Percentiles rank a stretch among this genome's conserved stretches.
Conservation (phyloP, 2,329 filamentous ascomycete genomes). For the Alternaria rosae region DNA sequence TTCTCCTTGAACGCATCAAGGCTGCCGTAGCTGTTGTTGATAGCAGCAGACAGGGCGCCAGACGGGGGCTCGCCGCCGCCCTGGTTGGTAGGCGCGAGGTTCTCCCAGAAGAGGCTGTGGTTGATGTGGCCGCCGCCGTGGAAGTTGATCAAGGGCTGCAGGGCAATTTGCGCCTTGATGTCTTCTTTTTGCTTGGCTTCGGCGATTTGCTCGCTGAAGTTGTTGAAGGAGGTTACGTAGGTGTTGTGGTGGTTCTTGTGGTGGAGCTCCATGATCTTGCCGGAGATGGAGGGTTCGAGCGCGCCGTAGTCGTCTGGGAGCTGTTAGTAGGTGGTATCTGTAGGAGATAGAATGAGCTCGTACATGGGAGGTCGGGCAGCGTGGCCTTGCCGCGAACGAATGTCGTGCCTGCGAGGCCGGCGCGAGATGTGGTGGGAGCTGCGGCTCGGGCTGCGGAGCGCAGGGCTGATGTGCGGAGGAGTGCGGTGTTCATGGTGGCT, state of each 20-base stretch:
- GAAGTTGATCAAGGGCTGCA: conserved; percentile 69
- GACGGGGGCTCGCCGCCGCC: conserved; percentile 71
- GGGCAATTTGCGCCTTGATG: conserved; percentile 61
- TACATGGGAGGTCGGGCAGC: conserved; percentile 86
- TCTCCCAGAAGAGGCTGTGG: conserved; percentile 74
- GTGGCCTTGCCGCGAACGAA: conserved; percentile 90
- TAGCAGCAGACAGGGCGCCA: conserved; percentile 64
- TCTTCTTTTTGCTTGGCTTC: conserved; percentile 64
- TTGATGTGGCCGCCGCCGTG: conserved; percentile 73
- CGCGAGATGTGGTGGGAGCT: conserved; percentile 67
- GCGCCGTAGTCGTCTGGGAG: conserved; percentile 89
- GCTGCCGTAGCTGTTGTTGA: conserved; percentile 66
- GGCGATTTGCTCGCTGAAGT: conserved; percentile 74
- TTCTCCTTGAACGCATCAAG: conserved; percentile 67
- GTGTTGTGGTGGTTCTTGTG: conserved; percentile 94
- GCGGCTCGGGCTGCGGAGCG: conserved; percentile 76
- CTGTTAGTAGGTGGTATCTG: conserved; percentile 3
- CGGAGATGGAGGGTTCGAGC: conserved; percentile 83
- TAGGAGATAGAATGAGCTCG: conserved; percentile 27
- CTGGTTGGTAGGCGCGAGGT: conserved; percentile 70
- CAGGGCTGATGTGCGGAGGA: conserved; percentile 74
- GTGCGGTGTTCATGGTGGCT: conserved; percentile 73
- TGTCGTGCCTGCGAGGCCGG: conserved; percentile 73
- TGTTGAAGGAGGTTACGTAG: conserved; percentile 90
- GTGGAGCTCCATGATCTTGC: conserved; percentile 96